A percentile compares a stretch with the other conserved stretches of the same genome.
phyloP scores from a whole-genome alignment of 352 stramenopile genomes.

The Blastocystis sp. region DNA sequence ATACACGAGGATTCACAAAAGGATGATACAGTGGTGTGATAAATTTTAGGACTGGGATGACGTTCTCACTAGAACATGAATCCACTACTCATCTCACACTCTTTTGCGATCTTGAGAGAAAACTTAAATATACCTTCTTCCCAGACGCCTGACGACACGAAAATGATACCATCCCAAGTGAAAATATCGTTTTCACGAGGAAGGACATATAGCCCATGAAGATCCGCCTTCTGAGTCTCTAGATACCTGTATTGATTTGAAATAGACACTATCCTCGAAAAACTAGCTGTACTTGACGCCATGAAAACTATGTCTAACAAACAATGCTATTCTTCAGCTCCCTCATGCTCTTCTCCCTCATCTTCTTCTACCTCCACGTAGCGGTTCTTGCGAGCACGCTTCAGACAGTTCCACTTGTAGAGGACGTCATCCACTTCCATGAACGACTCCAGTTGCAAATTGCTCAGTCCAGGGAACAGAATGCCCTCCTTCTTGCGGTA shows the following conservation, averaged over 20 bases:
- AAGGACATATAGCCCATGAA: constrained; percentile 25
- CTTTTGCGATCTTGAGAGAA: not conserved
- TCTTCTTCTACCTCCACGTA: constrained; percentile 52
- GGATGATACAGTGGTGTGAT: constrained; percentile 43
- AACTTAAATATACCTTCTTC: constrained; percentile 51
- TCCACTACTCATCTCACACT: not conserved
- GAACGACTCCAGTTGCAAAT: constrained; percentile 9
- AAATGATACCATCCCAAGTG: constrained; percentile 23
- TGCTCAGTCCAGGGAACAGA: constrained; percentile 43
- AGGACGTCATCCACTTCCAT: constrained; percentile 30
- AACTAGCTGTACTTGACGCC: not conserved
- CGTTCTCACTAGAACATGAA: not conserved
- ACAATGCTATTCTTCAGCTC: not conserved
- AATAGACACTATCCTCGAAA: not conserved
- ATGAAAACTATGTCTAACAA: not conserved
- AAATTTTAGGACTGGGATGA: constrained; percentile 1
- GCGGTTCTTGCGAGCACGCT: constrained; percentile 47
- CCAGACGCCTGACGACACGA: constrained; percentile 4
- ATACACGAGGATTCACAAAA: constrained; percentile 12
- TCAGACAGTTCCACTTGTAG: constrained; percentile 46
- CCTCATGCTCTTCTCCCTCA: not conserved
- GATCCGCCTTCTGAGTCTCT: not conserved
- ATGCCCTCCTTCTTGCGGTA: constrained; percentile 38
- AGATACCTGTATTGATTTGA: constrained; percentile 38
- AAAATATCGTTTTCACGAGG: constrained; percentile 37